Base-by-base conservation (phyloP, 2,329 filamentous ascomycete genomes). In the Xylariaceae sp. region DNA sequence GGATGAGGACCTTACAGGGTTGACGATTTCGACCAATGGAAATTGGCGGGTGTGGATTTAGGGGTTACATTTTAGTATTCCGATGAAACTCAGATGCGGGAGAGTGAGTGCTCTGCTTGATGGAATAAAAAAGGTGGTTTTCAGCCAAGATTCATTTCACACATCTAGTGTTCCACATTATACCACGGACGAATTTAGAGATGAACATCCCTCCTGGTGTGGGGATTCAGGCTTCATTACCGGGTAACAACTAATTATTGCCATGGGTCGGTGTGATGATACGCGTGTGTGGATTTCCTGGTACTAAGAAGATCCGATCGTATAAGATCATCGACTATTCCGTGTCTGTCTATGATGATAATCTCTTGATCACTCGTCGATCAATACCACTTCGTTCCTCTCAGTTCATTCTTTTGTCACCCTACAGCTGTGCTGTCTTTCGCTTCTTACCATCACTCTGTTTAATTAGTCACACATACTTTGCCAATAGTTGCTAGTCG, bases 391-490 rank as follows among this genome's bases (percentile, higher is more conserved):
- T 50, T 27, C 21, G 24, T 13, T 49, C 30, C 16, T 44, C 21
- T 44, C 45, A 27, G 47, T 50, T 23, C 20, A 29, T 56, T 37
- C 23, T 20, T 40, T 48, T n/a, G 46, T 29, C 41, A 24, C 33
- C 41, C 43, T 42, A 63, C 65, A 68, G 65, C 64, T 67, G 64
- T 57, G 64, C 64, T 68, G 64, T 67, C 49, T 36, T 62, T 66
- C 60, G 20, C 33, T 67, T 64, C 61, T 61, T 60, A 32, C 50
- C 57, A 57, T 57, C 47, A 50, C 50, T 58, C 50, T 33, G 16
- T 56, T 55, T 43, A 29, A 57, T 55, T 50, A 36, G 15, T 32
- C 35, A 32, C 24, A 7, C 18, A 3, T 41, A 27, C n/a, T 7
- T 50, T 44, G 18, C 32, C 24, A 6, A 11, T 16, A 50, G 39